A percentile compares a stretch with the other conserved stretches of the same genome.
Conservation (phyloP, 352 stramenopile species). For the Lagenidium giganteum region DNA sequence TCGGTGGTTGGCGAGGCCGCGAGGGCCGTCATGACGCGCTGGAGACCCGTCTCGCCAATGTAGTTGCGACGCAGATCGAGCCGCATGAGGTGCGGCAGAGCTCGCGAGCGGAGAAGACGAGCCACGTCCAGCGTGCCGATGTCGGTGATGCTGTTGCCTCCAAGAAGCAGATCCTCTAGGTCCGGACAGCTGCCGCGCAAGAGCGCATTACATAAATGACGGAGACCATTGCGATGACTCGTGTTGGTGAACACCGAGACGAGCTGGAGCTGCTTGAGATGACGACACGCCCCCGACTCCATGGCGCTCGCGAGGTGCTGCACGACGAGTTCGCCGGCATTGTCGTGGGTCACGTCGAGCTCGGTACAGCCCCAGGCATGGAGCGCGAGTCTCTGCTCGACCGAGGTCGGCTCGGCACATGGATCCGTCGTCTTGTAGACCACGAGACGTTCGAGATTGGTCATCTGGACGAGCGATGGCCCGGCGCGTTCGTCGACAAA, state of each 20-base stretch:
- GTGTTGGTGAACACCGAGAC: slow-evolving; percentile 75
- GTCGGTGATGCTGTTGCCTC: slow-evolving; percentile 65
- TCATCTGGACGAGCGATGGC: slow-evolving; percentile 35
- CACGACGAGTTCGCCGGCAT: slow-evolving; percentile 47
- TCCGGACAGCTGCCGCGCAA: slow-evolving; percentile 36
- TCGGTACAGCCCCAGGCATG: slow-evolving; percentile 62
- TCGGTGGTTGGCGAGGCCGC: slow-evolving; percentile 12
- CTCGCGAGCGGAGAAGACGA: slow-evolving; percentile 25
- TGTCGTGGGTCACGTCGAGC: slow-evolving; percentile 44
- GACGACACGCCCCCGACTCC: slow-evolving; percentile 24
- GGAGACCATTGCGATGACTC: slow-evolving; percentile 37
- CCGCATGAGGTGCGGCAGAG: slow-evolving; percentile 30
- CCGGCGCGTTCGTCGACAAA: slow-evolving; percentile 9
- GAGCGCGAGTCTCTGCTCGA: slow-evolving; percentile 28
- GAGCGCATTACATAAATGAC: slow-evolving; percentile 34
- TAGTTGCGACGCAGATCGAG: slow-evolving; percentile 70
- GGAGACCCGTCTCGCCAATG: slow-evolving; percentile 56
- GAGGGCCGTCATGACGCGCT: slow-evolving; percentile 31
- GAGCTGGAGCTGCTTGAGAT: slow-evolving; percentile 51
- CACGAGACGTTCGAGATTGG: slow-evolving; percentile 52
- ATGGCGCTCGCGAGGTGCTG: slow-evolving; percentile 34
- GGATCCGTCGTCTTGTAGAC: slow-evolving; percentile 35
- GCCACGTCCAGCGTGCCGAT: slow-evolving; percentile 42
- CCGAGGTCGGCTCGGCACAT: slow-evolving; percentile 8
- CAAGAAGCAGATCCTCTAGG: slow-evolving; percentile 51